Evolutionary conservation across 1,284 basidiomycete species (phyloP), one percentile per base, ranked within the genome.

Genomic region (Ustilago esculenta): DNA sequence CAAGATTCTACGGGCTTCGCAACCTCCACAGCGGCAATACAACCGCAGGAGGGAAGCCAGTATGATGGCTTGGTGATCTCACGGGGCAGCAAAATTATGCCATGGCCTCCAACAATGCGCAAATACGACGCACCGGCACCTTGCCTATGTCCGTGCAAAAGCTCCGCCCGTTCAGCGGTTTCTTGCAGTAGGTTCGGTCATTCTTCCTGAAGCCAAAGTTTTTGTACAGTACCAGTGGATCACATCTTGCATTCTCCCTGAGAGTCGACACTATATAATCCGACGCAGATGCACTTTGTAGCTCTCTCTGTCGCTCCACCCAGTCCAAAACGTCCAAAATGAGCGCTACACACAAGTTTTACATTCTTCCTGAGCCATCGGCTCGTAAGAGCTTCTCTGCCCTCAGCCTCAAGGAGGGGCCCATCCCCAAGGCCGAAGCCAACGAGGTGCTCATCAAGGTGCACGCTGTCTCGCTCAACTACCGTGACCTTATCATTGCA

Each of bases 401-500:
- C 27, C 59, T 77, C 21, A 48, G 40, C 25, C 37, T 72, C 46
- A 69, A 73, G 54, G 52, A 60, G 18, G 59, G 55, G 14, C 47
- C 50, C 12, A 36, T 77, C 11, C 73, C 73, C 34, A 45, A 73
- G 45, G 74, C 72, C 1, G 73, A 72, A 10, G 15, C 61, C 21
- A 61, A 67, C 37, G 67, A 79, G 60, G 74, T 78, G 20, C 68
- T 79, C 25, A 56, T 79, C 64, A 69, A 66, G 53, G 81, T 84
- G 60, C 77, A 81, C 39, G 81, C 79, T 14, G 73, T 83, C 42
- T 82, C 81, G 12, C 72, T 84, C 41, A 84, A 84, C 72, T 83
- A 77, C 45, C 72, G 75, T 18, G 74, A 77, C 49, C 24, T 77
- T 29, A 72, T 72, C 71, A 76, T 77, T 37, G 40, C 71, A 30